Base-by-base conservation (phyloP, 2,329 filamentous ascomycete genomes). In the Diaporthe sp. region DNA sequence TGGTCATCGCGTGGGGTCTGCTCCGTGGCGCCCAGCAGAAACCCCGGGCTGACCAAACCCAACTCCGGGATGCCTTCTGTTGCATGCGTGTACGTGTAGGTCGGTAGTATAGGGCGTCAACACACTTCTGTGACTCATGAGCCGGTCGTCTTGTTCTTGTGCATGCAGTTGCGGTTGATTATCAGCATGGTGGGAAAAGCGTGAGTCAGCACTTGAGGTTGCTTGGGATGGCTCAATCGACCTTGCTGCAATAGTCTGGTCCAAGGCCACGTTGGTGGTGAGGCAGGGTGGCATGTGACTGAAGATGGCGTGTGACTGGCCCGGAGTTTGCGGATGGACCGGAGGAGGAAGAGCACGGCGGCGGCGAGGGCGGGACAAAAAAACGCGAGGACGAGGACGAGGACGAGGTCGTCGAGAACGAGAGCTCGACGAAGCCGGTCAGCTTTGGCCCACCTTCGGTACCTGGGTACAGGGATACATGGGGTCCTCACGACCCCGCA, bases 201-300 rank as follows among this genome's bases (percentile, higher is more conserved):
- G 46, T 55, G 65, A 70, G 65, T 70, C 65, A 70, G 65, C 65
- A 55, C 65, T 70, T 55, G 65, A 42, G 22, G 22, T 25, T 68
- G 13, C 9, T 53, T 31, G 25, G 46, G 46, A 15, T 34, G 62
- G 62, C 31, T 28, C 10, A 6, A 37, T 68, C 62, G 62, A 53
- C 46, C 3, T 39, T 28, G 25, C 4, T 42, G 39, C 25, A 22
- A 53, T 49, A 49, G 46, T 39, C 31, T 19, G 65, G 65, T 15
- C 22, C 22, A 55, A 25, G 31, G 5, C 49, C 34, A 53, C n/a
- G 46, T 22, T 51, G 62, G 62, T 39, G 62, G 44, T 67, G 62
- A 42, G 46, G 31, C 22, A 53, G 65, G 22, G 31, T 39, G 28
- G 46, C 65, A 70, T 70, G 65, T 55, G 46, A 53, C 22, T 17